These are phyloP conservation scores for Grigorovia yakushimaensis DNA, from an alignment of 805 yeast species.

Conservation along the genomic window DNA sequence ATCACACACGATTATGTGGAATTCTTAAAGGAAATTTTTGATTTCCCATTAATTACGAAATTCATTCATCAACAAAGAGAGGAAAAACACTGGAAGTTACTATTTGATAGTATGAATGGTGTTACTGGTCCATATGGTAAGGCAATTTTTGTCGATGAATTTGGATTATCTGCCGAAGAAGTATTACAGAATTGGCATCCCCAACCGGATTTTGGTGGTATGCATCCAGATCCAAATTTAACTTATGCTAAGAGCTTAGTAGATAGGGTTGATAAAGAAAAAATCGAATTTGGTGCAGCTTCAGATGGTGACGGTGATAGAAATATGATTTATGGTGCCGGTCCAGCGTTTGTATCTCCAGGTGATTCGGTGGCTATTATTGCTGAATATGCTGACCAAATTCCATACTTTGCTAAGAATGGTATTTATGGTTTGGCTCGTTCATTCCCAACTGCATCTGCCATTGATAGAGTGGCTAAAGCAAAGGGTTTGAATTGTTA, in stretches of 20 bases:
- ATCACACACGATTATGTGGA: constrained; percentile 68
- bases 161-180: constrained; percentile 56
- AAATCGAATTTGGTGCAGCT: constrained; percentile 93
- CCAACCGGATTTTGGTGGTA: constrained; percentile 90
- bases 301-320: constrained; percentile 99
- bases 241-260: constrained; percentile 89
- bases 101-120: constrained; percentile 89
- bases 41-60: constrained; percentile 66
- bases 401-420: constrained; percentile 79
- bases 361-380: constrained; percentile 98
- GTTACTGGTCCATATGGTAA: constrained; percentile 95
- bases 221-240: constrained; percentile 96
- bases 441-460: constrained; percentile 95
- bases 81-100: constrained; percentile 52
- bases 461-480: constrained; percentile 85
- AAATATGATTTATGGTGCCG: constrained; percentile 96
- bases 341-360: constrained; percentile 87
- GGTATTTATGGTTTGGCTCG: constrained; percentile 93
- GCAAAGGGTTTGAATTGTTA: constrained; percentile 63
- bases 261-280: constrained; percentile 65
- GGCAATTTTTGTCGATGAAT: constrained; percentile 73
- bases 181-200: constrained; percentile 75
- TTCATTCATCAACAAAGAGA: constrained; percentile 45
- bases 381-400: constrained; percentile 79
- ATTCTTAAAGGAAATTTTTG: constrained; percentile 79